These are phyloP conservation scores for Sanghuangporus sanghuang DNA, from an alignment of 1,284 basidiomycete genomes.

Conservation along the genomic window DNA sequence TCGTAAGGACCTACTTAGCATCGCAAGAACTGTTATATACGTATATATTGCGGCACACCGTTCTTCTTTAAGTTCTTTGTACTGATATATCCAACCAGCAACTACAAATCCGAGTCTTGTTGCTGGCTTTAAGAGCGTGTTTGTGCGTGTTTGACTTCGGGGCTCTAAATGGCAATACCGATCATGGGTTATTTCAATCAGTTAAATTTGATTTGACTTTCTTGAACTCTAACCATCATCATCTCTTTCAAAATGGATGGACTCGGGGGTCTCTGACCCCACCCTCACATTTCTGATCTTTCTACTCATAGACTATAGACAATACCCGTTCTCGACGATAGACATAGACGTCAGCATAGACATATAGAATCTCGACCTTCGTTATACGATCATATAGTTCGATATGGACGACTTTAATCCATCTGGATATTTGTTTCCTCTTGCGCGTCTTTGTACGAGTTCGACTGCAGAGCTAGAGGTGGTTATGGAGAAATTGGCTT, in stretches of 20 bases:
- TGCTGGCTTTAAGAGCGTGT: conserved; percentile 5
- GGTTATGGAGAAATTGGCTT: conserved; percentile 8
- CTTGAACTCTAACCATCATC: not conserved
- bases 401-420: conserved; percentile 13
- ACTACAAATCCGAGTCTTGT: too few species aligned
- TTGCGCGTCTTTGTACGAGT: not conserved
- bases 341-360: conserved; percentile 9
- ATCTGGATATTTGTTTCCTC: conserved; percentile 14
- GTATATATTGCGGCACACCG: too few species aligned
- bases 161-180: not conserved
- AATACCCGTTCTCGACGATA: conserved; percentile 4
- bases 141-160: not conserved
- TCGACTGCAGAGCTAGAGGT: conserved; percentile 8
- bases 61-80: too few species aligned
- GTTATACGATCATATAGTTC: not conserved
- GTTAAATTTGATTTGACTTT: not conserved
- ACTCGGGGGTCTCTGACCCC: conserved; percentile 19
- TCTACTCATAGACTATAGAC: conserved; percentile 11
- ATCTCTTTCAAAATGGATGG: conserved; percentile 14
- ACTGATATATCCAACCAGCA: too few species aligned
- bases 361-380: not conserved
- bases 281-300: not conserved
- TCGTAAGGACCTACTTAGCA: too few species aligned
- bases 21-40: too few species aligned
- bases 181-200: not conserved